A percentile compares a stretch with the other conserved stretches of the same genome.
These are phyloP conservation scores for Sicyos edulis DNA, from an alignment of 306 rosid genomes.

Conservation along the genomic window DNA sequence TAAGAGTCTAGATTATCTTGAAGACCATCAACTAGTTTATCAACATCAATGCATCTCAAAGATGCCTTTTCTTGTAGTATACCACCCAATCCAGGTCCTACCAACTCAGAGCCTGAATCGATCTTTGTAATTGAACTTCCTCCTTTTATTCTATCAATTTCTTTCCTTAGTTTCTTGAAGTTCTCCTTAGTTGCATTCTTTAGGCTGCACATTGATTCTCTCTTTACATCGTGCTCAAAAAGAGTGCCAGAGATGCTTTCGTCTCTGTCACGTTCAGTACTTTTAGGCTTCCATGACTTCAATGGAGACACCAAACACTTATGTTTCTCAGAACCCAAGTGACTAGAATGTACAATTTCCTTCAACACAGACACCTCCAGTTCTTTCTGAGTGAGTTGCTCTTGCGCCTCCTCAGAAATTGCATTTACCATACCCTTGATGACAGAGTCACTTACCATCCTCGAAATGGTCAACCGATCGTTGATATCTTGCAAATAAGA, in stretches of 20 bases:
- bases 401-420: constrained; percentile 55
- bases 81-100: constrained; percentile 67
- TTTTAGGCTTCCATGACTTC: constrained; percentile 22
- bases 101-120: constrained; percentile 48
- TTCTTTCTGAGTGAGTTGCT: constrained; percentile 65
- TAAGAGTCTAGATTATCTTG: constrained; percentile 33
- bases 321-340: constrained; percentile 30
- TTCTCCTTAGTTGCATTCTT: constrained; percentile 34
- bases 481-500: constrained; percentile 47
- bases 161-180: constrained; percentile 56
- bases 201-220: constrained; percentile 36
- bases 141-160: constrained; percentile 45
- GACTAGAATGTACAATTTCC: constrained; percentile 33
- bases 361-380: constrained; percentile 53
- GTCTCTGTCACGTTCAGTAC: not conserved
- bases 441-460: constrained; percentile 83
- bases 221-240: constrained; percentile 29
- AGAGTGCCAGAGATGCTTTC: constrained; percentile 23
- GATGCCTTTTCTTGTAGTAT: constrained; percentile 50
- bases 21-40: constrained; percentile 41
- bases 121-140: constrained; percentile 36
- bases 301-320: constrained; percentile 23
- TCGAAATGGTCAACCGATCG: constrained; percentile 59
- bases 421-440: constrained; percentile 76
- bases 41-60: constrained; percentile 45